These are phyloP conservation scores for Pleomassaria siparia DNA, from an alignment of 2,329 filamentous ascomycete genomes.

Conservation along the genomic window DNA sequence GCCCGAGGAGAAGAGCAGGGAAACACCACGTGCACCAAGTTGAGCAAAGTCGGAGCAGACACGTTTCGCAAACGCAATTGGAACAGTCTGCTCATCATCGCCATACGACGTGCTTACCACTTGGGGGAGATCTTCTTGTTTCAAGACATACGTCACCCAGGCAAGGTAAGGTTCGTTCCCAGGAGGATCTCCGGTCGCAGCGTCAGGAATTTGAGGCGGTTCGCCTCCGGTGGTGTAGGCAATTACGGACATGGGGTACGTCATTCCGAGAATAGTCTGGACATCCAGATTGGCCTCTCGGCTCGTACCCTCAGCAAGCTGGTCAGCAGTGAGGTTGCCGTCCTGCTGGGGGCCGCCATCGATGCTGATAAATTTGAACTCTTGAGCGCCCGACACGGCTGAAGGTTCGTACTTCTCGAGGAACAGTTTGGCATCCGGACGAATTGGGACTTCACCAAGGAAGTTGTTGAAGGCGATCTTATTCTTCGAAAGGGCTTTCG, in stretches of 20 bases:
- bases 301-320: conserved; percentile 10
- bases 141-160: conserved; percentile 52
- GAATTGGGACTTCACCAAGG: conserved; percentile 45
- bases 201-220: conserved; percentile 51
- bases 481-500: neutral
- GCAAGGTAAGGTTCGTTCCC: conserved; percentile 62
- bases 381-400: conserved; percentile 11
- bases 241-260: conserved; percentile 52
- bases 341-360: conserved; percentile 13
- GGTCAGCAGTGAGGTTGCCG: conserved; percentile 9
- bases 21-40: conserved; percentile 62
- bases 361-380: conserved; percentile 16
- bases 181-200: conserved; percentile 60
- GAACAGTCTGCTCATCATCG: conserved; percentile 59
- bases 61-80: conserved; percentile 31
- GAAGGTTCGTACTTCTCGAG: conserved; percentile 11
- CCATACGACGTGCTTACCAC: conserved; percentile 63
- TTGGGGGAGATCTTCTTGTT: conserved; percentile 53
- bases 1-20: conserved; percentile 61
- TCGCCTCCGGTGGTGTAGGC: conserved; percentile 60
- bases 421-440: conserved; percentile 23
- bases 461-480: neutral
- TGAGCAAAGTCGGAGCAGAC: conserved; percentile 63
- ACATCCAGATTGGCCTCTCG: conserved; percentile 46
- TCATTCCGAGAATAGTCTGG: conserved; percentile 57